A percentile compares a stretch with the other conserved stretches of the same genome.
These are phyloP conservation scores for Inga oerstediana DNA, from an alignment of 306 rosid species.

Conservation along the genomic window DNA sequence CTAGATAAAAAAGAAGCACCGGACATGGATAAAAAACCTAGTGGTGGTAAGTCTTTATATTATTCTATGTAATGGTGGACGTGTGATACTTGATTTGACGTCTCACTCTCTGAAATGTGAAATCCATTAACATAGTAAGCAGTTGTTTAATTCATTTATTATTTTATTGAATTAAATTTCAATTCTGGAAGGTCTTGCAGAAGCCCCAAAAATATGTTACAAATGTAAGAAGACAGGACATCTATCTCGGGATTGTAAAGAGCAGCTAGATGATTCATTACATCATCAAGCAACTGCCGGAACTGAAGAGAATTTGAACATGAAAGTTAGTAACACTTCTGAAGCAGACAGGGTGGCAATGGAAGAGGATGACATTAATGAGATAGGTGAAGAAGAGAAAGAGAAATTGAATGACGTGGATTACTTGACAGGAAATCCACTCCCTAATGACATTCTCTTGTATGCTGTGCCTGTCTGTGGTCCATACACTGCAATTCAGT, in stretches of 20 bases:
- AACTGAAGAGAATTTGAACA: slow-evolving; percentile 46
- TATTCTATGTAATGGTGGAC: slow-evolving; percentile 5
- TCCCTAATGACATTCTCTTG: slow-evolving; percentile 83
- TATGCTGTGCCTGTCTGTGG: slow-evolving; percentile 94
- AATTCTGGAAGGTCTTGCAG: slow-evolving; percentile 55
- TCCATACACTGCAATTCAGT: slow-evolving; percentile 83
- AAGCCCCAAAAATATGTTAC: slow-evolving; percentile 85
- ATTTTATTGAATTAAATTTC: slow-evolving; percentile 19
- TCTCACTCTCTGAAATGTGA: slow-evolving; percentile 11
- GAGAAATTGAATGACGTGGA: slow-evolving; percentile 87
- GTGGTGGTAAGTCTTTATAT: slow-evolving; percentile 45
- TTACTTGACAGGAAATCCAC: slow-evolving; percentile 95
- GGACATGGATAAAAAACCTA: slow-evolving; percentile 50
- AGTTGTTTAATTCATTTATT: background rate
- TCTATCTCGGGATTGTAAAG: slow-evolving; percentile 85
- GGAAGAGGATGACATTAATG: slow-evolving; percentile 95
- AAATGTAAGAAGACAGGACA: slow-evolving; percentile 95
- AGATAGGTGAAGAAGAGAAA: slow-evolving; percentile 95
- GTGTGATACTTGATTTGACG: background rate
- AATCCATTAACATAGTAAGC: slow-evolving; percentile 11
- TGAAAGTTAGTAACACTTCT: slow-evolving; percentile 41
- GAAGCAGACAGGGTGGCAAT: slow-evolving; percentile 70
- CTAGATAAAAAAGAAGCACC: slow-evolving; percentile 44
- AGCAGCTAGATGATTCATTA: slow-evolving; percentile 50
- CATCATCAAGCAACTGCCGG: slow-evolving; percentile 47